phyloP scores from a whole-genome alignment of 768 basidiomycete genomes.

The Coprinellus aureogranulatus region DNA sequence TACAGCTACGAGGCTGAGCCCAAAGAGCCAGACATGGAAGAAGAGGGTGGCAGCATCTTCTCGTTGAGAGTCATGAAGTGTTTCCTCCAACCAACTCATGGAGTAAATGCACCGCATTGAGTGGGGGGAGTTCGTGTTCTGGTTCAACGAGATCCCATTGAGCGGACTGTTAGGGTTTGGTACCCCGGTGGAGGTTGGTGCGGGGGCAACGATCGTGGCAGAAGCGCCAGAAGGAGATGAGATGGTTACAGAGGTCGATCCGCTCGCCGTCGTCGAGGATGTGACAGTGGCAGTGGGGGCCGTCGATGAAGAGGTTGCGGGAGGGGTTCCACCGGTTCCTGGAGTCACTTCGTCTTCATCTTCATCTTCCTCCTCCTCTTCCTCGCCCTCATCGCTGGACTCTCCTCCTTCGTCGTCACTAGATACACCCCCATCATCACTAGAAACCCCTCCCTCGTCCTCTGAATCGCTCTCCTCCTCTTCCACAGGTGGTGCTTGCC shows the following conservation, averaged over 20 bases:
- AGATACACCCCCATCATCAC: too few species aligned
- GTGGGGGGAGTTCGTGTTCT: not conserved
- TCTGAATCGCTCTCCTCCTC: not conserved
- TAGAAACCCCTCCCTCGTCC: not conserved
- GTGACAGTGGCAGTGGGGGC: not conserved
- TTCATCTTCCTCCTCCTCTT: too few species aligned
- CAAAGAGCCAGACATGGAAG: constrained; percentile 49
- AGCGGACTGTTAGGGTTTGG: not conserved
- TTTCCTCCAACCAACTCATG: constrained; percentile 45
- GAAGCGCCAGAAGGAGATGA: not conserved
- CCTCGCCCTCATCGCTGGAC: too few species aligned
- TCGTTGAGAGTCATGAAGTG: constrained; percentile 37
- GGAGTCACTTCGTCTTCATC: too few species aligned
- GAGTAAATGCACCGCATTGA: constrained; percentile 37
- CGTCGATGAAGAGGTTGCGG: not conserved
- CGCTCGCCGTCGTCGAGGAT: not conserved
- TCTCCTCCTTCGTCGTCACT: too few species aligned
- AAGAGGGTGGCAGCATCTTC: constrained; percentile 47
- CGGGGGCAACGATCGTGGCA: not conserved
- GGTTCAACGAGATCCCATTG: not conserved
- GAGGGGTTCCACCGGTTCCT: not conserved
- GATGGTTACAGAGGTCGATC: not conserved
- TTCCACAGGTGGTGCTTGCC: not conserved
- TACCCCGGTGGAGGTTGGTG: not conserved
- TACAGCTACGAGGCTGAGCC: constrained; percentile 45